Percentiles rank a stretch among this genome's conserved stretches.
Evolutionary conservation across 805 yeast genomes (phyloP).

Genomic region (Cyberlindnera euphorbiiphila): DNA sequence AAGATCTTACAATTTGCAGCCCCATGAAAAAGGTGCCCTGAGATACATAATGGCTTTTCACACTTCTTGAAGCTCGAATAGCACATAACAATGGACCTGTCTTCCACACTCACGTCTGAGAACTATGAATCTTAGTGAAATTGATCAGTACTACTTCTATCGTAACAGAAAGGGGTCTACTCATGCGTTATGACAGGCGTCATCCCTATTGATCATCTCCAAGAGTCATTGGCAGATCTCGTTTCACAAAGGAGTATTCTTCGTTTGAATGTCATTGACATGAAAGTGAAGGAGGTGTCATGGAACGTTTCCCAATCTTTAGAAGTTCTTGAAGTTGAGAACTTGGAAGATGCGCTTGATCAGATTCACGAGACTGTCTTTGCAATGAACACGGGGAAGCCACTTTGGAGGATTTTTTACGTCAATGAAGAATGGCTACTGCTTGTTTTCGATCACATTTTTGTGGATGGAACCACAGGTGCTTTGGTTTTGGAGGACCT

Average conservation of each 20-base stretch:
- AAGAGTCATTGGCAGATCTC: slow-evolving; percentile 1
- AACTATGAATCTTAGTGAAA: not conserved
- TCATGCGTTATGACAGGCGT: slow-evolving; percentile 10
- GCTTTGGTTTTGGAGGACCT: slow-evolving; percentile 14
- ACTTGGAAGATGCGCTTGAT: slow-evolving; percentile 1
- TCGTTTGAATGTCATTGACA: slow-evolving; percentile 7
- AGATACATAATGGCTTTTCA: too few species aligned
- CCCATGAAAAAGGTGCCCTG: too few species aligned
- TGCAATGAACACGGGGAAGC: not conserved
- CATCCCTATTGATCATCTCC: not conserved
- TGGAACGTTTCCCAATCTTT: not conserved
- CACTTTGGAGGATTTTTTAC: slow-evolving; percentile 9
- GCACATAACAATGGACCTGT: too few species aligned
- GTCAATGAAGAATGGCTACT: slow-evolving; percentile 8
- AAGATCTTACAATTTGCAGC: too few species aligned
- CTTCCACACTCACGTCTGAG: too few species aligned
- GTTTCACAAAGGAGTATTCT: slow-evolving; percentile 4
- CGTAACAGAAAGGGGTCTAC: slow-evolving; percentile 5
- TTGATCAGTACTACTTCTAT: slow-evolving; percentile 5
- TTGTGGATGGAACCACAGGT: slow-evolving; percentile 12
- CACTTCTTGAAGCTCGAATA: too few species aligned
- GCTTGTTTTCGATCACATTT: slow-evolving; percentile 12
- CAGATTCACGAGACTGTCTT: slow-evolving; percentile 4
- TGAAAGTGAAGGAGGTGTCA: not conserved
- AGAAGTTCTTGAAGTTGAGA: not conserved